Evolutionary conservation across 2,329 filamentous ascomycete species (phyloP), one percentile per base, ranked within the genome.

Genomic region (Fusarium pseudoanthophilum): DNA sequence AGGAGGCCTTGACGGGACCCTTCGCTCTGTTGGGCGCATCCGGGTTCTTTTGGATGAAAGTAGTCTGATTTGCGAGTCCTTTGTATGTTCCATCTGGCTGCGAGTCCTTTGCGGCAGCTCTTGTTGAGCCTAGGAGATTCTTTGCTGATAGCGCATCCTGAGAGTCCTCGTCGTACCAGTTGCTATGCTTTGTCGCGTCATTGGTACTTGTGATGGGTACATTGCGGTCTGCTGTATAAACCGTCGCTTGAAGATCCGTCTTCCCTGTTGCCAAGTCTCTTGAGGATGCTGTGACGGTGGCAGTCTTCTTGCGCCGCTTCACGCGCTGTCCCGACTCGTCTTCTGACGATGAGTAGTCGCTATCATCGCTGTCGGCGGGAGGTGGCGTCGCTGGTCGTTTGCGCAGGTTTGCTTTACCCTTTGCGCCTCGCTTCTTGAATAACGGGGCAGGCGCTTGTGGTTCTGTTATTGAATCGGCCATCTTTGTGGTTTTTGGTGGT

Each of bases 341-440:
- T 80, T 95, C 93, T 20, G 90, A 92, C 9, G 92, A 94, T 42
- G 90, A 92, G 80, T 89, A 92, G 80, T 88, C 89, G 73, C 84
- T 85, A 69, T 91, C 88, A 77, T 89, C 88, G 76, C 84, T 87
- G 72, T 88, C 87, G 59, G 89, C 89, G 18, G 92, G 91, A 11
- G 94, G 92, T 60, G 94, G 94, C 42, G 94, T 93, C 34, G 92
- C 90, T 26, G 93, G 89, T 74, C 93, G 91, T 85, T 97, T 97
- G 79, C 95, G 91, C 61, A 95, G 85, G 78, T 91, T 95, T 56
- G 91, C 88, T 79, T 93, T 95, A 71, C 88, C 89, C 80, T 95
- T 97, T 78, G 89, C 88, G 74, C 90, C 88, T 80, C 95, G 90
- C 82, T 96, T 97, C 82, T 97, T 98, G 88, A 98, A 98, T 58